Base-by-base conservation (phyloP, 768 basidiomycete genomes). In the Floccularia luteovirens region DNA sequence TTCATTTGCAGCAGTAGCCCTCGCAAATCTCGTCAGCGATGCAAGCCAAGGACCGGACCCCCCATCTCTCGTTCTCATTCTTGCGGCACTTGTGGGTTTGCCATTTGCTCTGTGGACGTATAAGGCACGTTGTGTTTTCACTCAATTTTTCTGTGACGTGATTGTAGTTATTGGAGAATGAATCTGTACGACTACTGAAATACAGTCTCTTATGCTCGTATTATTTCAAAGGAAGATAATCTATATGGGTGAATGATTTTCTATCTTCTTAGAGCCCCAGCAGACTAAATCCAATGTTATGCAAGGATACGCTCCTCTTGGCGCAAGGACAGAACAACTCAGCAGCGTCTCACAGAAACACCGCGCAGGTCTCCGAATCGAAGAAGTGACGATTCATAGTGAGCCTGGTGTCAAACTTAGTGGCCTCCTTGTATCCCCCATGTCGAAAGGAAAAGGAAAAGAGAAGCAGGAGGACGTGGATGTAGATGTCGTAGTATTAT, bases 161-260 rank as follows among this genome's bases (percentile, higher is more conserved):
- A 34, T 21, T 30, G n/a, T 11, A 22, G 6, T 12, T 12, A 20
- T 20, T 28, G 11, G 31, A 27, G 47, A 46, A 46, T 19, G n/a
- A 36, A 13, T 13, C 20, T 7, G 24, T 39, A 6, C 10, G 13
- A 44, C n/a, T n/a, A n/a, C n/a, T n/a, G n/a, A n/a, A n/a, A n/a
- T n/a, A n/a, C n/a, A 75, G 71, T 72, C 67, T 46, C 24, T 67
- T 2, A 64, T 74, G 59, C 57, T 75, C 51, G 50, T 72, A 3
- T 20, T 70, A 1, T 71, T 74, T 36, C 72, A 74, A 44, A 61
- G 73, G 2, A 63, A 62, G 35, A 62, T 75, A 27, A 71, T 75
- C 16, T 75, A 75, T 51, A 70, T 75, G 63, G 64, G 67, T 56
- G 30, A 20, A 32, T 31, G 6, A 24, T 28, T 19, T 6, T 10